Percentiles rank a stretch among this genome's conserved stretches.
phyloP scores from a whole-genome alignment of 768 basidiomycete genomes.

The Pisolithus microcarpus region DNA sequence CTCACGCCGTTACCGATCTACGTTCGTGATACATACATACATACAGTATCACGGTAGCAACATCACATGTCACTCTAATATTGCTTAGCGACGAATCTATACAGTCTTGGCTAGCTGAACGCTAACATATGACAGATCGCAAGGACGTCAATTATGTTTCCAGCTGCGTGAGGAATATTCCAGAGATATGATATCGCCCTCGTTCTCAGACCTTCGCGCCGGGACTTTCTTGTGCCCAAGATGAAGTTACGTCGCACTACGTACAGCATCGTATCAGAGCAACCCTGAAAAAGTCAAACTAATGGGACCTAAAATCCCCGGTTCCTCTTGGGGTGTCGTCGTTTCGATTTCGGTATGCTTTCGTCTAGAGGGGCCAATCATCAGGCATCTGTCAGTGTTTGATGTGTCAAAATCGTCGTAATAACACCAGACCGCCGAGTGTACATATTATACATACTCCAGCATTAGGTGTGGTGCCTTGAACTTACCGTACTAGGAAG shows the following conservation, averaged over 20 bases:
- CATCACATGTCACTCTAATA: neutral
- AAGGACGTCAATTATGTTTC: conserved; percentile 2
- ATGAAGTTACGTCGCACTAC: neutral
- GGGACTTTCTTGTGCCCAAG: neutral
- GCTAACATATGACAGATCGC: neutral
- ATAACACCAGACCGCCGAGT: too few species aligned
- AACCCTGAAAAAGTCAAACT: conserved; percentile 30
- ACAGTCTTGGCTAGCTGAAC: neutral
- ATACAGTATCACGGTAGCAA: neutral
- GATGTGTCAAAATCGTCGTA: neutral
- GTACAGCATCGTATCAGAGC: conserved; percentile 15
- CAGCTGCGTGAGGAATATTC: neutral
- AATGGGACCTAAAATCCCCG: conserved; percentile 14
- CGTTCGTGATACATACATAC: neutral
- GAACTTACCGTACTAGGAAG: too few species aligned
- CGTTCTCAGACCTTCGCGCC: too few species aligned
- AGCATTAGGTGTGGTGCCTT: too few species aligned
- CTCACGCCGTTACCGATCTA: neutral
- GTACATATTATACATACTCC: too few species aligned
- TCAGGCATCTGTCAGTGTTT: neutral
- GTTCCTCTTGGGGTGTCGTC: neutral
- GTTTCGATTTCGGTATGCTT: neutral
- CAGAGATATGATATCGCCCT: too few species aligned
- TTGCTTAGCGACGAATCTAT: conserved; percentile 1
- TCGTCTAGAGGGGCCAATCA: neutral